phyloP scores from a whole-genome alignment of 805 yeast species.

The Candida nanaspora region DNA sequence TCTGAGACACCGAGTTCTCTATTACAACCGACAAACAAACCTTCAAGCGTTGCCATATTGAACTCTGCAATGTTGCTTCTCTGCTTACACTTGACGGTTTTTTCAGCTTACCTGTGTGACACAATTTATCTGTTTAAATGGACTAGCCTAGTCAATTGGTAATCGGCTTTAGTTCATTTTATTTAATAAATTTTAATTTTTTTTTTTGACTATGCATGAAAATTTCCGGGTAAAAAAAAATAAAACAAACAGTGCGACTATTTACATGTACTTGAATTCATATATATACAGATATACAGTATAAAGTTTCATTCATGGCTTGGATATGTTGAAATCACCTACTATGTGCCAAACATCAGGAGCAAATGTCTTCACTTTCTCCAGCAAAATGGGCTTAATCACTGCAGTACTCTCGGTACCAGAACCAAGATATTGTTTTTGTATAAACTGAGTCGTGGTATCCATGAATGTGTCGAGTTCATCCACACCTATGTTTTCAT shows the following conservation, averaged over 20 bases:
- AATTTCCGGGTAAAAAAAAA: not conserved
- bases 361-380: constrained; percentile 75
- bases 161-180: no score
- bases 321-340: constrained; percentile 8
- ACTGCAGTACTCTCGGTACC: constrained; percentile 28
- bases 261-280: no score
- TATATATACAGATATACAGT: no score
- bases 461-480: constrained; percentile 30
- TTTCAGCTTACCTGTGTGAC: no score
- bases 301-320: no score
- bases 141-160: no score
- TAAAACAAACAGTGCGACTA: no score
- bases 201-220: not conserved
- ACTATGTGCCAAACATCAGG: constrained; percentile 77
- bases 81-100: no score
- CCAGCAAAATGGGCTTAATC: constrained; percentile 33
- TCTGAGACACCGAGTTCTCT: constrained; percentile 56
- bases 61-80: not conserved
- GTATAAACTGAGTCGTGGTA: constrained; percentile 7
- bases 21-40: constrained; percentile 68
- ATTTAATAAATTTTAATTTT: no score
- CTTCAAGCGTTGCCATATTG: constrained; percentile 32
- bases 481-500: constrained; percentile 56
- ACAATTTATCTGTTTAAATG: no score
- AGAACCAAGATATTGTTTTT: constrained; percentile 39